Base-by-base conservation (phyloP, 2,329 filamentous ascomycete genomes). In the Ophiobolus disseminans region DNA sequence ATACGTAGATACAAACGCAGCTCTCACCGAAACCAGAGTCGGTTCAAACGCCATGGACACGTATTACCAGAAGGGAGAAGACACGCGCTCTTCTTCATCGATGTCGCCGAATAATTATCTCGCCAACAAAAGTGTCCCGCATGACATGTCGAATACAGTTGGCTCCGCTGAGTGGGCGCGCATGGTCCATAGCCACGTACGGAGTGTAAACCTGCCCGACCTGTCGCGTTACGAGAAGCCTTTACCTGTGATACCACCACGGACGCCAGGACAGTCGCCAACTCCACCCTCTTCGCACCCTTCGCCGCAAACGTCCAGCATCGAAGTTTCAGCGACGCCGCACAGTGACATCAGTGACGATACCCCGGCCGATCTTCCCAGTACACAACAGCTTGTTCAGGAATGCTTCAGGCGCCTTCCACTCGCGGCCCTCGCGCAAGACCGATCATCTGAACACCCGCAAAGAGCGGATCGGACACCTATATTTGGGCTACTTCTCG, bases 341-440 rank as follows among this genome's bases (percentile, higher is more conserved):
- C 22, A 37, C 19, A n/a, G 21, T 17, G 10, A 21, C 16, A 31
- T 11, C 39, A 21, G 5, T n/a, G 17, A 31, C 17, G 3, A 13
- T 7, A 6, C 7, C 3, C 9, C n/a, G 2, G 11, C 5, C 6
- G 8, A 38, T 11, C 10, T n/a, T 3, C 16, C 3, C 2, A 39
- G 32, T 14, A 42, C 37, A 6, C 43, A 34, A 6, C 35, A 48
- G 0, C 17, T 43, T 1, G n/a, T 45, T 1, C 13, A 13, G 0
- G 43, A 40, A 5, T 45, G 37, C 32, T 40, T 48, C 13, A 20
- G 10, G 2, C 37, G 43, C 2, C 22, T 46, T 9, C 16, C 43
- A 20, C 5, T 14, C 25, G 14, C 19, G 7, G 22, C 5, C 7
- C 21, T 16, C 13, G 31, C 11, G 4, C 22, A 14, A 23, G 16